Conservation (phyloP, 2,329 filamentous ascomycete genomes). For the Colletotrichum sp. region DNA sequence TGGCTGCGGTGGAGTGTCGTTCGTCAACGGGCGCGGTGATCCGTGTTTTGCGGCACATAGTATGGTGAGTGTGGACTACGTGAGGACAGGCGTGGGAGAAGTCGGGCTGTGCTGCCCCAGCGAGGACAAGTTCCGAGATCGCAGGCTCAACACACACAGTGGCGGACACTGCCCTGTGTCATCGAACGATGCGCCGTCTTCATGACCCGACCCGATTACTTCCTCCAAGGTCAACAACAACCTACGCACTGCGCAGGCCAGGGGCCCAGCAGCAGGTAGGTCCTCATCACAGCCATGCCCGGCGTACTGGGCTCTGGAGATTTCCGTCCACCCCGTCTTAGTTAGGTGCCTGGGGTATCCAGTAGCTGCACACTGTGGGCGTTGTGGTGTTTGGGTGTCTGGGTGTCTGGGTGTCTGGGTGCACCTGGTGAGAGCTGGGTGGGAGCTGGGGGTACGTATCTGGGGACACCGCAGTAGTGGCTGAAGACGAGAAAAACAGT, state of each 20-base stretch:
- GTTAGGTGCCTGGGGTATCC: neutral
- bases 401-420: neutral
- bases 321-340: neutral
- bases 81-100: neutral
- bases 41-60: too few relatives aligned
- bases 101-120: conserved; percentile 3
- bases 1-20: neutral
- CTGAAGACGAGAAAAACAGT: neutral
- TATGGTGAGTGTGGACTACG: neutral
- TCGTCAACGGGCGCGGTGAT: conserved; percentile 2
- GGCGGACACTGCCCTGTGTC: neutral
- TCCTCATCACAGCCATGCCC: neutral
- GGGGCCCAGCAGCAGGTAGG: neutral
- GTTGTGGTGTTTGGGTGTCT: neutral
- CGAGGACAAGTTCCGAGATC: conserved; percentile 12
- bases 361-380: neutral
- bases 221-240: neutral
- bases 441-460: neutral
- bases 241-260: neutral
- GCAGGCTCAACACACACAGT: neutral
- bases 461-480: neutral
- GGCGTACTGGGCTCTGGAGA: neutral
- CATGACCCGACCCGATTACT: neutral
- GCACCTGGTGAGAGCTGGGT: neutral
- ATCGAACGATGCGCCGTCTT: conserved; percentile 12